These are phyloP conservation scores for Dryas alaskensis DNA, from an alignment of 306 rosid genomes.

Conservation along the genomic window DNA sequence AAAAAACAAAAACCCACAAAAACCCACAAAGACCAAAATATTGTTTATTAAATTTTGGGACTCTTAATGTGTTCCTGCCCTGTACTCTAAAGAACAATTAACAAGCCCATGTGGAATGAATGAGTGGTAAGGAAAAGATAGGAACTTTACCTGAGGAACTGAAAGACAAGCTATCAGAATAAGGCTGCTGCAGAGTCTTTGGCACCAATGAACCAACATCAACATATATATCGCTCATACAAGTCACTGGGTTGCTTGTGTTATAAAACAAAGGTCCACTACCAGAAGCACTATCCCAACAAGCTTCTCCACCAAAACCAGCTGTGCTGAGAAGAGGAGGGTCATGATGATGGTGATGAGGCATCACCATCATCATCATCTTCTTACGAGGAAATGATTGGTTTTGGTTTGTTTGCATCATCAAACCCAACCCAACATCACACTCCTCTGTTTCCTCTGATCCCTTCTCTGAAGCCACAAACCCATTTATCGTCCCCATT, in stretches of 20 bases:
- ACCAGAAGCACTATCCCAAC: neutral
- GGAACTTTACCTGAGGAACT: constrained; percentile 24
- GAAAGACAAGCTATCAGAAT: constrained; percentile 25
- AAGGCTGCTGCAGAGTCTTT: constrained; percentile 19
- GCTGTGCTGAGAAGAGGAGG: constrained; percentile 21
- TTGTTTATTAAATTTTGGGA: constrained; percentile 1
- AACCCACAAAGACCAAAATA: constrained; percentile 11
- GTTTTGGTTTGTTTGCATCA: constrained; percentile 25
- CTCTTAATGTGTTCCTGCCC: neutral
- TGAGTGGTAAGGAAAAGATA: neutral
- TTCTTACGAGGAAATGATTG: constrained; percentile 17
- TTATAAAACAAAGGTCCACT: constrained; percentile 24
- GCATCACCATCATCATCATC: constrained; percentile 26
- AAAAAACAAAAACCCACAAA: neutral
- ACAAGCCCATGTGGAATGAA: constrained; percentile 6
- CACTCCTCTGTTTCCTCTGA: constrained; percentile 24
- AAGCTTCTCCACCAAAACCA: constrained; percentile 24
- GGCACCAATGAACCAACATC: constrained; percentile 22
- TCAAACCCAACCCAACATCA: constrained; percentile 37
- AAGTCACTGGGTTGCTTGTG: constrained; percentile 22
- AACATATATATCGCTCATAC: constrained; percentile 11
- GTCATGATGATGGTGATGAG: constrained; percentile 13
- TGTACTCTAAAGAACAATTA: neutral
- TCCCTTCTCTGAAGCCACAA: constrained; percentile 32
- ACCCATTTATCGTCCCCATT: constrained; percentile 34